These are phyloP conservation scores for Chrysopogon serrulatus DNA, from an alignment of 176 grass and related monocot genomes.

Conservation along the genomic window DNA sequence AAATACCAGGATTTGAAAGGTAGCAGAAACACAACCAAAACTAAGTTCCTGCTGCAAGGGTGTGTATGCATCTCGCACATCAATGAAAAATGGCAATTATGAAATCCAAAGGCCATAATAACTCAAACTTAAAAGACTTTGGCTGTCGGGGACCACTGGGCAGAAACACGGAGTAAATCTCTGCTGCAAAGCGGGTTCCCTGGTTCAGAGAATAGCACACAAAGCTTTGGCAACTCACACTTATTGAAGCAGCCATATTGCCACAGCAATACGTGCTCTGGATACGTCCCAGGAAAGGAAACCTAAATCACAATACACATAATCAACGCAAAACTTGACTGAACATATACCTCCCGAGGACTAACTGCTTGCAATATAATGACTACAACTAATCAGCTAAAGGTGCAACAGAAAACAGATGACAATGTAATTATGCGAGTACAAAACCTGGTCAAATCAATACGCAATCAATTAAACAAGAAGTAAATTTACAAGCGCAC, in stretches of 20 bases:
- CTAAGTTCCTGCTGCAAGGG: slow-evolving; percentile 8
- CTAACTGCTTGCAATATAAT: too few species aligned
- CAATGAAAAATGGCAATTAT: slow-evolving; percentile 12
- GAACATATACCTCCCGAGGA: neutral
- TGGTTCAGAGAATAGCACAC: slow-evolving; percentile 23
- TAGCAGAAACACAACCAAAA: slow-evolving; percentile 6
- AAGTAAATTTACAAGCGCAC: neutral
- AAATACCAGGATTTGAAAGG: slow-evolving; percentile 12
- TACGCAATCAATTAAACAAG: neutral
- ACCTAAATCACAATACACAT: neutral
- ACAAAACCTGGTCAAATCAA: neutral
- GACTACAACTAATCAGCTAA: neutral
- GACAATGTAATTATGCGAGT: neutral
- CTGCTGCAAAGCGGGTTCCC: slow-evolving; percentile 42
- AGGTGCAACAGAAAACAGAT: neutral
- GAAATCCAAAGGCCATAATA: neutral
- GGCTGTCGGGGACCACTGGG: slow-evolving; percentile 29
- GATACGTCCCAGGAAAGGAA: neutral
- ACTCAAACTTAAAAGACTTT: neutral
- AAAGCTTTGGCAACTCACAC: neutral
- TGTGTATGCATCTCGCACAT: slow-evolving; percentile 6
- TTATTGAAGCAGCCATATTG: neutral
- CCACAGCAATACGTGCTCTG: neutral
- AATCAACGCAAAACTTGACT: neutral
- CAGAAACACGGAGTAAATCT: neutral